Conservation (phyloP, 2,329 filamentous ascomycete genomes). For the Apiospora rasikravindrae region DNA sequence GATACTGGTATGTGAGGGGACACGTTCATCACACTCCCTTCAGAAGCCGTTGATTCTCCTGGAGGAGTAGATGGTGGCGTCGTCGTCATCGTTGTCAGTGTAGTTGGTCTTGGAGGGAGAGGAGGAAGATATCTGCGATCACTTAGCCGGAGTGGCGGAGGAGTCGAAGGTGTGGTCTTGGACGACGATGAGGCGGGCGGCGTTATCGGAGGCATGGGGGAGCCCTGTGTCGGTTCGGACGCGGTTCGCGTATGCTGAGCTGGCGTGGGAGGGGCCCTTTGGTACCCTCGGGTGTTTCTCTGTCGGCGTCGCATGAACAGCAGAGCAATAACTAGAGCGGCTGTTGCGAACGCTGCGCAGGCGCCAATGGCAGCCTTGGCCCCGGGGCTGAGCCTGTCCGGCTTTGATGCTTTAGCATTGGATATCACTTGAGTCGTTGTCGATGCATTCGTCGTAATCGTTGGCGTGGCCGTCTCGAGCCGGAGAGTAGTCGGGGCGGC, state of each 20-base stretch:
- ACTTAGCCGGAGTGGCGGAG: conserved; percentile 51
- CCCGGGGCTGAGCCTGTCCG: conserved; percentile 41
- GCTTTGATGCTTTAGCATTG: conserved; percentile 4
- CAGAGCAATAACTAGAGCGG: conserved; percentile 43
- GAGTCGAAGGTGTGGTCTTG: conserved; percentile 43
- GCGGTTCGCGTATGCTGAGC: conserved; percentile 33
- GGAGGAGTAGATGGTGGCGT: neutral
- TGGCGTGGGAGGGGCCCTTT: conserved; percentile 29
- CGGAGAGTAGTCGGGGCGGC: neutral
- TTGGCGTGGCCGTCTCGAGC: neutral
- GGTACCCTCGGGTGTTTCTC: conserved; percentile 28
- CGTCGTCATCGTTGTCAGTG: neutral
- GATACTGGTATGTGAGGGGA: neutral
- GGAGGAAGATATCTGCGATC: conserved; percentile 49
- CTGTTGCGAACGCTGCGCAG: conserved; percentile 45
- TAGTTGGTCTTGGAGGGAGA: neutral
- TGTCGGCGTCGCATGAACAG: conserved; percentile 44
- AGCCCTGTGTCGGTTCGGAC: conserved; percentile 37
- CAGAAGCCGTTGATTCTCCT: neutral
- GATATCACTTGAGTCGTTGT: neutral
- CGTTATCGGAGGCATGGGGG: conserved; percentile 49
- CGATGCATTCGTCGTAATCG: neutral
- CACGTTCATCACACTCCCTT: neutral
- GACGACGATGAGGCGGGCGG: conserved; percentile 39
- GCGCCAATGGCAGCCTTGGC: conserved; percentile 53